Base-by-base conservation (phyloP, 768 basidiomycete species). In the Tulasnella sp. region DNA sequence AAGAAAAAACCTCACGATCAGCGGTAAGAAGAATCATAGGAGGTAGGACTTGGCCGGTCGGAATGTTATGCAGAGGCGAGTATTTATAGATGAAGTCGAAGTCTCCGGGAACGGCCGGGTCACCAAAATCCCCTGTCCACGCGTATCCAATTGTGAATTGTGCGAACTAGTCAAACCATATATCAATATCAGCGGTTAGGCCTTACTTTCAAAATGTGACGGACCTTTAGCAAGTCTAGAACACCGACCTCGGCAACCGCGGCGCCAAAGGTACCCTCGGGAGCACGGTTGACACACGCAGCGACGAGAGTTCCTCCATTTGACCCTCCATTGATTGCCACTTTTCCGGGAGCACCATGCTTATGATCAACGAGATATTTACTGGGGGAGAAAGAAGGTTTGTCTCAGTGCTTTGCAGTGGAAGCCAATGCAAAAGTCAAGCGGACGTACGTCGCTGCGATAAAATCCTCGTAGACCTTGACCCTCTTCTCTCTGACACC, bases 251-350 rank as follows among this genome's bases (percentile, higher is more conserved):
- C 86, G 0, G 86, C 83, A 3, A 90, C 76, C 1, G 78, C 85
- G 19, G 82, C 84, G n/a, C 87, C 87, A 62, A 87, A 82, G 3
- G 80, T 74, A 3, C 81, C 83, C 66, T 86, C 80, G 0, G 84
- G 84, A 0, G 87, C 87, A 41, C 84, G 83, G 61, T 89, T 85
- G 48, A 85, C 75, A 63, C 84, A 90, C n/a, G 87, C 87, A n/a
- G 80, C 81, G n/a, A 90, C 78, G 25, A 90, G 78, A 2, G 91
- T 66, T 79, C 87, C 87, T 71, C 87, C 88, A 66, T 91, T 91
- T 2, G 87, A 89, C 2, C 77, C 84, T 3, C 88, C 89, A 59
- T 83, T 86, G 59, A 91, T 84, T 8, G 78, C 80, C 1, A 90
- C 77, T 68, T 88, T 89, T 2, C 80, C 82, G 22, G 75, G 71